These are phyloP conservation scores for Alternaria burnsii DNA, from an alignment of 2,329 filamentous ascomycete genomes.

Conservation along the genomic window DNA sequence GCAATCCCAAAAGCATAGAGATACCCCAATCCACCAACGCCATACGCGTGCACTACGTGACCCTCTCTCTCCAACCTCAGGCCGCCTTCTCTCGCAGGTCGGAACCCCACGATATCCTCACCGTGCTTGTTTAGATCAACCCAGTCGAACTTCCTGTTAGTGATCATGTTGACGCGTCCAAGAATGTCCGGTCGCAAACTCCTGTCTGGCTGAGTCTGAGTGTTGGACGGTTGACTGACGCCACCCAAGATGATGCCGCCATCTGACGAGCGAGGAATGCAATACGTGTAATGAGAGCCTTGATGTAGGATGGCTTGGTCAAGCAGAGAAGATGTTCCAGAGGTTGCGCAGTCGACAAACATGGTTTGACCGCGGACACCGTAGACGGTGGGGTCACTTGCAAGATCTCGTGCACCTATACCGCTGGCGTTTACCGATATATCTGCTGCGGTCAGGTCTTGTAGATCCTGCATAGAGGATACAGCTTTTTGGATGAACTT, in stretches of 20 bases:
- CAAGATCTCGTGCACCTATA: not conserved
- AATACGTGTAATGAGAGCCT: not conserved
- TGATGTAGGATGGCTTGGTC: not conserved
- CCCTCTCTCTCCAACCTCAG: not conserved
- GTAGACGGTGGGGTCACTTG: not conserved
- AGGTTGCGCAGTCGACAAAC: not conserved
- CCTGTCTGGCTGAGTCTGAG: not conserved
- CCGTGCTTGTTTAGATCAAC: not conserved
- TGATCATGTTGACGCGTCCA: not conserved
- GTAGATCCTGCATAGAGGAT: not conserved
- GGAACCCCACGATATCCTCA: not conserved
- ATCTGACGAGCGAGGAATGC: not conserved
- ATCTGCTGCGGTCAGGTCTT: not conserved
- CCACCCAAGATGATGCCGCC: not conserved
- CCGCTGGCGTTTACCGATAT: not conserved
- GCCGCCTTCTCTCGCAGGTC: not conserved
- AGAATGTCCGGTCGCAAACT: not conserved
- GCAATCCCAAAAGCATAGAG: not conserved
- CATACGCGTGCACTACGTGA: not conserved
- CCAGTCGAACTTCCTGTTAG: not conserved
- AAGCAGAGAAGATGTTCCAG: not conserved
- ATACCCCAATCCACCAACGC: not conserved
- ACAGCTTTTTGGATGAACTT: not conserved
- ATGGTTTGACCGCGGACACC: not conserved
- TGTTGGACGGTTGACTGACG: not conserved